Base-by-base conservation (phyloP, 148 eudicot genomes). In the Beta vulgaris region DNA sequence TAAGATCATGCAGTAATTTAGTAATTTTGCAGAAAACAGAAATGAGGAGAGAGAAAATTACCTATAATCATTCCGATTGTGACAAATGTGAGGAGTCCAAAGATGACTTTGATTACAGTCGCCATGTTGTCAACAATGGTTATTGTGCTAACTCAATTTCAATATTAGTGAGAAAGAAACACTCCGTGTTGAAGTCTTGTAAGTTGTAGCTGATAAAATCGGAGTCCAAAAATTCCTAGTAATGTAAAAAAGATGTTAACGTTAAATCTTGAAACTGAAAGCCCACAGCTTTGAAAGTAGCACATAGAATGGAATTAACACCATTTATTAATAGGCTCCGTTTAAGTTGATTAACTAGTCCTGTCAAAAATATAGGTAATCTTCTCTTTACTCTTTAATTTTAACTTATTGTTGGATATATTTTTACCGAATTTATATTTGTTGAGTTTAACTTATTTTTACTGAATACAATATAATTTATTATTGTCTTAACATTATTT, bases 11-110 rank as follows among this genome's bases (percentile, higher is more conserved):
- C 51, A 59, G 6, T 28, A 29, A 13, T 19, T 3, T 19, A 26
- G 8, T 4, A 51, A 42, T 51, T 16, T 35, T 0, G 31, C 42
- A 59, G 1, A 34, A 3, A 49, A 23, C 26, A 48, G 0, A 7
- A 14, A 49, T 12, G 12, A 7, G 9, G n/a, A 53, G 14, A 46
- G 14, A 53, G 29, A 46, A 28, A 12, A 26, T 55, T 84, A 91
- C 97, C 97, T 82, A 91, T 79, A 37, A 91, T 85, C 88, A 91
- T 88, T 68, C 91, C 91, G 10, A 88, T 39, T 2, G 93, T 89
- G 82, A 91, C 91, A 49, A 91, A 81, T 46, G 90, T 86, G 19
- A 91, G 97, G 70, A 91, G 88, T 9, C 87, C 90, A 44, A 88
- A 84, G 35, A 89, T 82, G 29, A 91, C 72, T 80, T 80, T 84